Conservation (phyloP, 116 monocot genomes). For the Cymodocea nodosa region DNA sequence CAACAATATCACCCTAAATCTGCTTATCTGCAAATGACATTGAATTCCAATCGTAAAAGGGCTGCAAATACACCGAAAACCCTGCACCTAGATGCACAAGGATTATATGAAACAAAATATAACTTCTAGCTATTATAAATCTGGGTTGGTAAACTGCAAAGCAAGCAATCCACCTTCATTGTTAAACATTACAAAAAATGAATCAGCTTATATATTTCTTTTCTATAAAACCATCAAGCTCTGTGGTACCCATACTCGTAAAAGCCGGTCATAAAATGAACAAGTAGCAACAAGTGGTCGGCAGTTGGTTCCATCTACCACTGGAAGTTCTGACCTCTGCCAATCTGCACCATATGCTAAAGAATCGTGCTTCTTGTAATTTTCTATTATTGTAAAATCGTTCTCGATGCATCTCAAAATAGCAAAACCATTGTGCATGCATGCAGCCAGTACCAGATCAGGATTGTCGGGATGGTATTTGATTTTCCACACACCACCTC, state of each 20-base stretch:
- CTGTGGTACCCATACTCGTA: constrained; percentile 55
- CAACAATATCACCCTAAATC: too few species aligned
- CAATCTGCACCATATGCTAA: constrained; percentile 94
- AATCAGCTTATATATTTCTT: neutral
- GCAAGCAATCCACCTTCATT: too few species aligned
- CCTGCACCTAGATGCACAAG: too few species aligned
- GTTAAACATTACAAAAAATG: neutral
- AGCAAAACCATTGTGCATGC: constrained; percentile 96
- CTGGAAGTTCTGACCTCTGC: constrained; percentile 24
- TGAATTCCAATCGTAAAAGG: too few species aligned
- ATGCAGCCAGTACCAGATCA: constrained; percentile 55
- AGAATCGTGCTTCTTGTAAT: constrained; percentile 58
- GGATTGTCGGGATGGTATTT: constrained; percentile 49
- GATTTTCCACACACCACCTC: constrained; percentile 94
- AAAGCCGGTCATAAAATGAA: constrained; percentile 73
- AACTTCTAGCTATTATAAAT: too few species aligned
- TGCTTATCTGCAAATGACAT: too few species aligned
- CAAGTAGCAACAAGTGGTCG: constrained; percentile 63
- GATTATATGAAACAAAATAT: too few species aligned
- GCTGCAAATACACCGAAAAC: too few species aligned
- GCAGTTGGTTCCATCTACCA: constrained; percentile 2
- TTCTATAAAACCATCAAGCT: constrained; percentile 13
- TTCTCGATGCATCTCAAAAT: constrained; percentile 31
- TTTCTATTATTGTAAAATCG: constrained; percentile 34
- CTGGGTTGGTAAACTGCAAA: too few species aligned